phyloP scores from a whole-genome alignment of 1,284 basidiomycete species.

The Ceratobasidium theobromae region DNA sequence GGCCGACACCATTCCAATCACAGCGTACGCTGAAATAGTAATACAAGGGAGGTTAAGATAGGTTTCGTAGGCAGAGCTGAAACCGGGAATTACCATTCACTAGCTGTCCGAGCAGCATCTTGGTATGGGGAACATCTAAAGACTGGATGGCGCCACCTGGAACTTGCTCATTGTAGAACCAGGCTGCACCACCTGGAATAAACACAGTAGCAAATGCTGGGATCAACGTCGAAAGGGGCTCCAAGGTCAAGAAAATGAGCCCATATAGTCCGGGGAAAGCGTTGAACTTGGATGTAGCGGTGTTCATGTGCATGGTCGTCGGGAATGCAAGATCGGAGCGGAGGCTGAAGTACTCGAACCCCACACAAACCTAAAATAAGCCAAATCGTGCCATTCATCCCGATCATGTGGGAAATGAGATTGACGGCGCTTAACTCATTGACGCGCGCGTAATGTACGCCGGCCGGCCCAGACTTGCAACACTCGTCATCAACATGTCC shows the following conservation, averaged over 20 bases:
- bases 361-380: neutral
- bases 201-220: constrained; percentile 18
- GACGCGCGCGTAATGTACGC: too few species aligned
- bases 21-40: constrained; percentile 59
- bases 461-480: too few species aligned
- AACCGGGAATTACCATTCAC: constrained; percentile 57
- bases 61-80: too few species aligned
- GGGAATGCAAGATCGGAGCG: neutral
- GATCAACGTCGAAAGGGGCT: constrained; percentile 27
- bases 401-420: neutral
- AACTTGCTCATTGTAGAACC: constrained; percentile 72
- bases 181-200: constrained; percentile 58
- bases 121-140: constrained; percentile 51
- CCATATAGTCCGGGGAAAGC: constrained; percentile 26
- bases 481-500: constrained; percentile 52
- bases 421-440: too few species aligned
- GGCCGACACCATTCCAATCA: constrained; percentile 65
- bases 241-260: constrained; percentile 18
- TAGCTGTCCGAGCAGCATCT: constrained; percentile 72
- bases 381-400: neutral
- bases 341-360: neutral
- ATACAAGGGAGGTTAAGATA: too few species aligned
- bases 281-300: neutral
- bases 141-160: constrained; percentile 48
- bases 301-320: constrained; percentile 15